Conservation (phyloP, 257 asterid genomes). For the Nemophila menziesii region DNA sequence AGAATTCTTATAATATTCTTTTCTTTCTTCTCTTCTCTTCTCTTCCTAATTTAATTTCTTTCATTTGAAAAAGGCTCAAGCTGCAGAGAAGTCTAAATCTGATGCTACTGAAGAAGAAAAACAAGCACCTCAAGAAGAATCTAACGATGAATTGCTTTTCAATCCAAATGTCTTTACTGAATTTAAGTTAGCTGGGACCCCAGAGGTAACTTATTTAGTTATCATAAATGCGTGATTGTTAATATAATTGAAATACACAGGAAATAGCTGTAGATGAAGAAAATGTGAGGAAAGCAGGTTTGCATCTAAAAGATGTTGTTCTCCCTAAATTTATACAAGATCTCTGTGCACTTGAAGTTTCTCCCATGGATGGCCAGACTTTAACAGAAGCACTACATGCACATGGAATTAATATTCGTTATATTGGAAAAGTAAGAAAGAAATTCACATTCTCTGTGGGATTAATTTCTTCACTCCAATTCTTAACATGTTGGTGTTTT, state of each 20-base stretch:
- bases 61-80: conserved; percentile 40
- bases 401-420: conserved; percentile 82
- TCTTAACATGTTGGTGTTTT: conserved; percentile 6
- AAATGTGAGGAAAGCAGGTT: conserved; percentile 65
- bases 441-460: not conserved
- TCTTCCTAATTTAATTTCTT: not conserved
- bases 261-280: conserved; percentile 75
- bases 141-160: conserved; percentile 43
- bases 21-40: conserved; percentile 2
- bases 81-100: conserved; percentile 40
- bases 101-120: conserved; percentile 29
- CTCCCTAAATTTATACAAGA: conserved; percentile 73
- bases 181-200: conserved; percentile 68
- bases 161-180: conserved; percentile 89
- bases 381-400: conserved; percentile 92
- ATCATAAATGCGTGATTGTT: conserved; percentile 6
- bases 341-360: conserved; percentile 82
- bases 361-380: conserved; percentile 97
- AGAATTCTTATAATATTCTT: conserved; percentile 16
- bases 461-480: not conserved
- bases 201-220: conserved; percentile 39
- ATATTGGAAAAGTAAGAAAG: conserved; percentile 65
- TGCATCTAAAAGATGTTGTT: conserved; percentile 52
- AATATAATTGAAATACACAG: conserved; percentile 27
- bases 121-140: conserved; percentile 28